Evolutionary conservation across 2,329 filamentous ascomycete species (phyloP), one percentile per base, ranked within the genome.

Genomic region (Arthrobotrys musiformis): DNA sequence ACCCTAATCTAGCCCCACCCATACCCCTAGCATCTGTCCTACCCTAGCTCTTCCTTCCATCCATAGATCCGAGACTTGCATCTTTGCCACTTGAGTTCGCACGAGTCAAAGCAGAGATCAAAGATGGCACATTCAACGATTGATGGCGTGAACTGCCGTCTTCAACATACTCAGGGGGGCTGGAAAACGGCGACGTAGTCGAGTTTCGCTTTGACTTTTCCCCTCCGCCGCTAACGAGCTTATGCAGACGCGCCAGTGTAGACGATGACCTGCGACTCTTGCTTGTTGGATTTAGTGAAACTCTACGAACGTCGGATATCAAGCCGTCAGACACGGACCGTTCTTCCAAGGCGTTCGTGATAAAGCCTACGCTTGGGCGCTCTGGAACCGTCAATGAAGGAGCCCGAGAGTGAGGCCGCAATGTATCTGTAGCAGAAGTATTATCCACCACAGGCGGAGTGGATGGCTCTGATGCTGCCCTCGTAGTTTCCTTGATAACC

Each of bases 301-400:
- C 33, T 22, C 64, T 46, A n/a, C 64, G 64, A n/a, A 76, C 48
- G 28, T 69, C 72, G 7, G 72, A 63, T 61, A 76, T 50, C 40
- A 76, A 46, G 64, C 64, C 69, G 35, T 76, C 72, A 30, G 72
- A 76, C 28, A 60, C 64, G 54, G 64, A 76, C 37, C 72, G 58
- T 8, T 76, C 64, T 13, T 76, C 70, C 22, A 70, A 44, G 13
- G 72, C 64, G 33, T 66, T 70, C 15, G 64, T 76, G 17, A 64
- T 63, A 17, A 70, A 70, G 48, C 56, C 48, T 30, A 66, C 64
- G 64, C 64, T 76, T 35, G 72, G 64, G 11, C 72, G 72, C 30
- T 76, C 64, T 13, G 72, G 64, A 44, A 76, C 37, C n/a, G 72
- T 76, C 58, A 76, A 24, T n/a, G 72, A 76, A 52, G 72, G 72